A percentile compares a stretch with the other conserved stretches of the same genome.
Evolutionary conservation across 2,329 filamentous ascomycete species (phyloP).

Genomic region (Teratosphaeria gauchensis): DNA sequence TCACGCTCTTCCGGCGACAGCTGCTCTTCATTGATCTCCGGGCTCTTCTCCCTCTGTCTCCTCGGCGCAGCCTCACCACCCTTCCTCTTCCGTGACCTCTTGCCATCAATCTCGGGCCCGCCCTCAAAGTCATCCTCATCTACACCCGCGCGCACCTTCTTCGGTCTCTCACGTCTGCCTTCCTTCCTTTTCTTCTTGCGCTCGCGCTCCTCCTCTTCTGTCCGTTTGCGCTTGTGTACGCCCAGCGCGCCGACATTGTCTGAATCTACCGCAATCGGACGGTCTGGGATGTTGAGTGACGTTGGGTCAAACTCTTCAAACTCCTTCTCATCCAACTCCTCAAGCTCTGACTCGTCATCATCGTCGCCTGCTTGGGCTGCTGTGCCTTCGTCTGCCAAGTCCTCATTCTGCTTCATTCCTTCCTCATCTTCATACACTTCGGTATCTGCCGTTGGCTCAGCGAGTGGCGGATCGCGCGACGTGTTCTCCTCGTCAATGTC

Average conservation of each 20-base stretch:
- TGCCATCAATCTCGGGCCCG: slow-evolving; percentile 45
- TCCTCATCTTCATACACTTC: slow-evolving; percentile 33
- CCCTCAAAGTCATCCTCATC: slow-evolving; percentile 42
- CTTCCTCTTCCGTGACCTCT: slow-evolving; percentile 43
- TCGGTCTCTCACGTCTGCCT: slow-evolving; percentile 43
- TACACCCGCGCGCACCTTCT: slow-evolving; percentile 34
- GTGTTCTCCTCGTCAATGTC: slow-evolving; percentile 40
- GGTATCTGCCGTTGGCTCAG: slow-evolving; percentile 36
- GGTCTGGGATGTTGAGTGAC: slow-evolving; percentile 52
- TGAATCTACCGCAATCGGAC: slow-evolving; percentile 51
- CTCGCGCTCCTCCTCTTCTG: slow-evolving; percentile 48
- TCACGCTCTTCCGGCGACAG: slow-evolving; percentile 74
- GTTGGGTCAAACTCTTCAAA: slow-evolving; percentile 56
- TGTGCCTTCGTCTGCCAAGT: slow-evolving; percentile 13
- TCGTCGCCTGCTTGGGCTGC: slow-evolving; percentile 18
- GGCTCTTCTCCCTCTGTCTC: slow-evolving; percentile 36
- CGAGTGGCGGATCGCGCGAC: slow-evolving; percentile 26
- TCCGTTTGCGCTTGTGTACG: slow-evolving; percentile 57
- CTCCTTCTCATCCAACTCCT: slow-evolving; percentile 55
- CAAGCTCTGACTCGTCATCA: slow-evolving; percentile 50
- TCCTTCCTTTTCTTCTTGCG: slow-evolving; percentile 55
- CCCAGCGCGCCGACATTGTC: slow-evolving; percentile 52
- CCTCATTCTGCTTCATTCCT: slow-evolving; percentile 12
- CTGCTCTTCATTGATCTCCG: slow-evolving; percentile 62
- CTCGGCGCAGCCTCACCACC: slow-evolving; percentile 32